These are phyloP conservation scores for Geoglossum cookeanum DNA, from an alignment of 2,329 filamentous ascomycete genomes.

Conservation along the genomic window DNA sequence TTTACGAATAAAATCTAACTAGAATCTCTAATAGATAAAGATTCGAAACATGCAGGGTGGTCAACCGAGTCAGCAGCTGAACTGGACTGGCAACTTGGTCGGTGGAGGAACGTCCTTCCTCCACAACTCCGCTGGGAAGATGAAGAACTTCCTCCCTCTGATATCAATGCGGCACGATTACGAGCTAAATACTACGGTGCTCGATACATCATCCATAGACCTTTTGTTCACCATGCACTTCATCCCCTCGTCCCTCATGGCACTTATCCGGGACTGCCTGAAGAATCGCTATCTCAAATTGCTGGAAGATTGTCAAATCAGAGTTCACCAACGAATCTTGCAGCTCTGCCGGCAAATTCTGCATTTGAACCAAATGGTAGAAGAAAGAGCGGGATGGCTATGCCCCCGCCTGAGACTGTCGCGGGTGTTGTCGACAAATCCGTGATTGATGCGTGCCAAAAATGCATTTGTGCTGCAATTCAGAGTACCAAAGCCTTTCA, in stretches of 20 bases:
- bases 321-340: constrained; percentile 2
- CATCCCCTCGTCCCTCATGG: constrained; percentile 24
- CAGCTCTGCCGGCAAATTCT: not conserved
- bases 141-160: constrained; percentile 46
- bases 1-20: not conserved
- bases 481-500: constrained; percentile 74
- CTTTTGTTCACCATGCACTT: constrained; percentile 45
- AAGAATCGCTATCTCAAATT: constrained; percentile 33
- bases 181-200: constrained; percentile 92
- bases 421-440: constrained; percentile 7
- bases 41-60: constrained; percentile 18
- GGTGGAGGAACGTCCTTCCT: constrained; percentile 34
- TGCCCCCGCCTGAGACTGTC: constrained; percentile 9
- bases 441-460: constrained; percentile 14
- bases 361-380: not conserved
- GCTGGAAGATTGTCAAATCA: constrained; percentile 19
- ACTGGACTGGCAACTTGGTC: constrained; percentile 28
- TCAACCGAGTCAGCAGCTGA: constrained; percentile 16
- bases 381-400: constrained; percentile 9
- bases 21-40: constrained; percentile 10
- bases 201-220: constrained; percentile 72
- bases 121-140: constrained; percentile 41
- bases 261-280: constrained; percentile 19
- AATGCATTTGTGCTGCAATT: constrained; percentile 55
- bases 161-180: constrained; percentile 68